Evolutionary conservation across 2,329 filamentous ascomycete species (phyloP), one percentile per base, ranked within the genome.

Genomic region (Phoma herbarum): DNA sequence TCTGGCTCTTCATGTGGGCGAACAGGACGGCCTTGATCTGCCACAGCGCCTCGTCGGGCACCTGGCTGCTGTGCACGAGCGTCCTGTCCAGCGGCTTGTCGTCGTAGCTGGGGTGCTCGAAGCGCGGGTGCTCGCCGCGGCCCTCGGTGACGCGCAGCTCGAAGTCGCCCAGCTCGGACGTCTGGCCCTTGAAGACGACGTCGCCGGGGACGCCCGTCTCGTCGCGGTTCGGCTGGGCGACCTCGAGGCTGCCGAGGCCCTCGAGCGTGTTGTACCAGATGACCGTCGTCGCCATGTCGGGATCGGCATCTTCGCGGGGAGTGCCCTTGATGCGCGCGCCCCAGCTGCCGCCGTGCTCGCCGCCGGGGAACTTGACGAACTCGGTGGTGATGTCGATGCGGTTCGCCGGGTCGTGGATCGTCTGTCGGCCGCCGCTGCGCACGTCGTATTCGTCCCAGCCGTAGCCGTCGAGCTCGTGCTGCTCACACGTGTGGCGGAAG

Each of bases 371-470:
- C 79, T 98, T 99, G 72, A 97, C 88, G 78, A 98, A 97, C 50
- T 92, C 91, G 42, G 94, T 97, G 9, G 91, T 96, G 62, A 99
- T 85, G 79, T 98, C 93, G 65, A 99, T 85, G 57, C 86, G 86
- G 79, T 99, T 99, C 47, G 86, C 90, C 52, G 89, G 88, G 76
- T 99, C 95, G 73, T 96, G 92, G 59, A 99, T 94, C 0, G 90
- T 91, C 78, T 99, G 92, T 22, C 91, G 84, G 55, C 95, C 95
- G 62, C 95, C 95, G 56, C 85, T 90, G 57, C 95, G 86, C 22
- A 93, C 89, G 78, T 99, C 95, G 77, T 96, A 99, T 75, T 96
- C 92, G 71, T 98, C 93, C 95, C 95, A 99, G 62, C 95, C 95
- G 77, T 99, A 99, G 55, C 94, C 94, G 46, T 88, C 90, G 85